A percentile compares a stretch with the other conserved stretches of the same genome.
phyloP scores from a whole-genome alignment of 768 basidiomycete species.

The Megacollybia marginata region DNA sequence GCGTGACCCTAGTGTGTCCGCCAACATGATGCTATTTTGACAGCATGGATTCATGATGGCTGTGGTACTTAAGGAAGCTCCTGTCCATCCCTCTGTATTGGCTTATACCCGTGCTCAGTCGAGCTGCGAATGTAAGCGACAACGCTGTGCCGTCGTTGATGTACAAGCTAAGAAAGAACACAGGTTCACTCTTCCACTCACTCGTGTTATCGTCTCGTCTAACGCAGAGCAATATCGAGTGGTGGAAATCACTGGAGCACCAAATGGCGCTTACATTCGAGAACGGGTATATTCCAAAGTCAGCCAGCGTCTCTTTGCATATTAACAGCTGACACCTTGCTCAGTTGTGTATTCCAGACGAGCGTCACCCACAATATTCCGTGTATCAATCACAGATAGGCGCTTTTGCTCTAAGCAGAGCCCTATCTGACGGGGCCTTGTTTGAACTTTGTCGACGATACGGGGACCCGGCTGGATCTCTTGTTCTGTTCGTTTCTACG shows the following conservation, averaged over 20 bases:
- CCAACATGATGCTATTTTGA: no score
- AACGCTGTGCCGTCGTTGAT: no score
- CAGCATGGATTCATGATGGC: no score
- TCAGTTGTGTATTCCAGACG: constrained; percentile 38
- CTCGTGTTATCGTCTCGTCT: constrained; percentile 40
- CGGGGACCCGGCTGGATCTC: constrained; percentile 39
- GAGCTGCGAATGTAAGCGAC: no score
- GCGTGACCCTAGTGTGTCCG: no score
- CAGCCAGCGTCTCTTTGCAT: neutral
- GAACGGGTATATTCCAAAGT: constrained; percentile 40
- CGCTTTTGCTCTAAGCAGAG: constrained; percentile 31
- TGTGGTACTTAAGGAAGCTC: no score
- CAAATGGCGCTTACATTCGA: constrained; percentile 36
- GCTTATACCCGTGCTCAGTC: no score
- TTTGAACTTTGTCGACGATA: constrained; percentile 35
- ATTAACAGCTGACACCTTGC: neutral
- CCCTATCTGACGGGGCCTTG: constrained; percentile 31
- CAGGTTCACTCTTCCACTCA: constrained; percentile 20
- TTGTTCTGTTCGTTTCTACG: constrained; percentile 45
- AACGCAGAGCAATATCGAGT: constrained; percentile 43
- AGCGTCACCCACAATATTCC: constrained; percentile 28
- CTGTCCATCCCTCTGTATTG: no score
- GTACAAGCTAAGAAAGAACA: no score
- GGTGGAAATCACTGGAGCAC: constrained; percentile 40
- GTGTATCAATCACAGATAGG: constrained; percentile 45